Percentiles rank a stretch among this genome's conserved stretches.
phyloP scores from a whole-genome alignment of 805 yeast genomes.

The Ogataea saltuana region DNA sequence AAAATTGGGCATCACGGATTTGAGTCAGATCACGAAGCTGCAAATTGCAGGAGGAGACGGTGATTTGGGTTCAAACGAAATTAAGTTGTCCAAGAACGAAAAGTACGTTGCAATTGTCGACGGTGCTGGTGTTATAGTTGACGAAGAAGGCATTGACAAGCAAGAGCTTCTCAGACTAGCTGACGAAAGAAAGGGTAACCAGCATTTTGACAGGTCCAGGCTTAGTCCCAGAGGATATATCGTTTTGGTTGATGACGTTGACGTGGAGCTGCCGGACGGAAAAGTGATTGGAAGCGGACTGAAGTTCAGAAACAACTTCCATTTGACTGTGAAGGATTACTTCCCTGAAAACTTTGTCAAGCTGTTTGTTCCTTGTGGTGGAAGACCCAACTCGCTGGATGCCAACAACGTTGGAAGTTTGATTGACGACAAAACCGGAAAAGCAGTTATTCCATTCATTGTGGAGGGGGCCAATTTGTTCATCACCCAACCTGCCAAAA shows the following conservation, averaged over 20 bases:
- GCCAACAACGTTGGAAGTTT: conserved; percentile 73
- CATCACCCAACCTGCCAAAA: conserved; percentile 91
- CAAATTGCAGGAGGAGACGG: conserved; percentile 99
- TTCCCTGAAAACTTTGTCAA: conserved; percentile 62
- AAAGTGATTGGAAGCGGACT: conserved; percentile 77
- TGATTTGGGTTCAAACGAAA: conserved; percentile 95
- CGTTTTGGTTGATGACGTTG: conserved; percentile 82
- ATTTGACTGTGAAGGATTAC: conserved; percentile 65
- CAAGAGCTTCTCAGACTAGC: conserved; percentile 79
- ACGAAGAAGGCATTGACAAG: conserved; percentile 86
- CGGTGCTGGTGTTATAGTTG: conserved; percentile 94
- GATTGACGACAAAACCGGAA: conserved; percentile 74
- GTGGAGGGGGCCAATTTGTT: conserved; percentile 98
- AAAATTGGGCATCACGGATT: conserved; percentile 61
- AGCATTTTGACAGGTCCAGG: conserved; percentile 62
- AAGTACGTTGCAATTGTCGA: conserved; percentile 86
- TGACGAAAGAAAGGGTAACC: conserved; percentile 69
- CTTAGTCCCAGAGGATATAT: conserved; percentile 76
- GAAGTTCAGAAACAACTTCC: conserved; percentile 88
- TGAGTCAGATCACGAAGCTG: conserved; percentile 64
- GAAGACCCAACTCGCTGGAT: conserved; percentile 95
- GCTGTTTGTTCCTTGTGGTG: conserved; percentile 97
- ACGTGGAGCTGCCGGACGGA: conserved; percentile 77
- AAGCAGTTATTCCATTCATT: conserved; percentile 76
- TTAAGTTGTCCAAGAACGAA: conserved; percentile 80